Base-by-base conservation (phyloP, 441 rosid genomes). In the Erysimum cheiri region DNA sequence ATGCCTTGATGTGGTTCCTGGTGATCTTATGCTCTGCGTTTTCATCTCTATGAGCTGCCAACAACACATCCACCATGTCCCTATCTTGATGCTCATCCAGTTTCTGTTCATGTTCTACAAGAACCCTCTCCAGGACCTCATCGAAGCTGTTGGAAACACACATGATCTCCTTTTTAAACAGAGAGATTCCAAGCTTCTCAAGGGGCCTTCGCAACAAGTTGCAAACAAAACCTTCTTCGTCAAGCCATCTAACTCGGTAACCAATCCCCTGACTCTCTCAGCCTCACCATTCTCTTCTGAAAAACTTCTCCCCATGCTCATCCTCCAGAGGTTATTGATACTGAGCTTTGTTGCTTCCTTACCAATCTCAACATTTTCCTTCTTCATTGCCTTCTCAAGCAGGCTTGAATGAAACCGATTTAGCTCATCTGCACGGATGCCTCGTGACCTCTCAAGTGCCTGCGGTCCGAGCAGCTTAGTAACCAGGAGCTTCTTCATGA, bases 221-320 rank as follows among this genome's bases (percentile, higher is more conserved):
- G 70, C 77, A 3, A 77, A 13, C 24, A 62, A 24, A 5, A 84
- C 0, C 72, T 84, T 81, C 17, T 72, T 68, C 0, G 60, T 52
- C 31, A 78, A 19, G n/a, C 22, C 54, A 37, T 44, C 3, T 1
- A 76, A 71, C 5, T 68, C 69, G 1, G 12, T 37, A 15, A 74
- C 74, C 56, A 84, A 47, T 2, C 73, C 61, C 36, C 64, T 73
- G 29, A 70, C 40, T 53, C 8, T 79, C 61, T 78, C 70, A 0
- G 85, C 83, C n/a, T 83, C 88, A 15, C 70, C 73, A 33, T 76
- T 77, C 36, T 79, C 71, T 52, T 49, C 84, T 1, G 79, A 70
- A 48, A 73, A 80, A 32, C 78, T 72, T 28, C 77, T 78, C 33
- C 85, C 78, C 64, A 68, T 76, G 26, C 28, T 29, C 80, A 76